These are phyloP conservation scores for Lumnitzera littorea DNA, from an alignment of 345 rosid species.

Conservation along the genomic window DNA sequence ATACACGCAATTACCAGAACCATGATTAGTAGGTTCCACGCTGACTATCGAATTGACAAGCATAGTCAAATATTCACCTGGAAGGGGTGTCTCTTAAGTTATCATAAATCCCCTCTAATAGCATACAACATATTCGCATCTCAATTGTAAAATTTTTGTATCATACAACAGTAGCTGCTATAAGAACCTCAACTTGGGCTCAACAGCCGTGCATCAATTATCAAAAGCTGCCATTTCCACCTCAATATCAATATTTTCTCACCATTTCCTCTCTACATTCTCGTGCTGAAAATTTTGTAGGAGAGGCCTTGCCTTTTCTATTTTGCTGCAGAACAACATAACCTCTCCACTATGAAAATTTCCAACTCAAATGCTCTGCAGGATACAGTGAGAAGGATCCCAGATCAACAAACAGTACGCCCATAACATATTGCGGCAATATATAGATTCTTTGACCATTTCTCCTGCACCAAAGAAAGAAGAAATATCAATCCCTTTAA, in stretches of 20 bases:
- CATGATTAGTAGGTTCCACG: too few relatives aligned
- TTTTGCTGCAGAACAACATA: slow-evolving; percentile 6
- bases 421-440: slow-evolving; percentile 67
- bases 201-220: too few relatives aligned
- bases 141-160: neutral
- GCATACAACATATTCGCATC: neutral
- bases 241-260: slow-evolving; percentile 2
- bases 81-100: neutral
- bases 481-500: neutral
- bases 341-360: slow-evolving; percentile 28
- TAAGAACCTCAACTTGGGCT: neutral
- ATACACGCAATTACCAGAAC: too few relatives aligned
- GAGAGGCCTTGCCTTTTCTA: slow-evolving; percentile 12
- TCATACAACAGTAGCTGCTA: slow-evolving; percentile 6
- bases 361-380: slow-evolving; percentile 6
- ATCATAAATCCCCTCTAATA: slow-evolving; percentile 1
- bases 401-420: slow-evolving; percentile 49
- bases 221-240: too few relatives aligned
- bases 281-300: slow-evolving; percentile 3
- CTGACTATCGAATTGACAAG: too few relatives aligned
- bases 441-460: slow-evolving; percentile 65
- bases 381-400: slow-evolving; percentile 8
- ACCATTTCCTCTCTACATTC: slow-evolving; percentile 7
- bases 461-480: slow-evolving; percentile 35
- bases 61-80: too few relatives aligned